Conservation (phyloP, 1,284 basidiomycete genomes). For the Caloboletus firmus region DNA sequence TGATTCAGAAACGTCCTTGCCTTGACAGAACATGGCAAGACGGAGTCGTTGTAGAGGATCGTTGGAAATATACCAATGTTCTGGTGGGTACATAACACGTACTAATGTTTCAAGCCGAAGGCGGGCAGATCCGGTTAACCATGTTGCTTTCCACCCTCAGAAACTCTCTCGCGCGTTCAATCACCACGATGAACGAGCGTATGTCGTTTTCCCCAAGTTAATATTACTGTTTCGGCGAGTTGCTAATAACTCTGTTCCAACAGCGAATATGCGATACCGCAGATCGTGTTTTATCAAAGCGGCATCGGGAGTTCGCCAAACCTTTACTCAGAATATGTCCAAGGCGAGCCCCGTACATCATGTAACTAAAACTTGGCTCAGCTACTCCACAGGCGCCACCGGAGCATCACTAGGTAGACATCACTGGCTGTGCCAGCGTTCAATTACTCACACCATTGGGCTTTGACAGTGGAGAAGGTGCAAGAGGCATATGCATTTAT, state of each 20-base stretch:
- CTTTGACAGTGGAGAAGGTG: slow-evolving; percentile 56
- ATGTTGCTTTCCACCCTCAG: slow-evolving; percentile 46
- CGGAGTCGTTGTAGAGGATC: slow-evolving; percentile 45
- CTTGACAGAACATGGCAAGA: slow-evolving; percentile 40
- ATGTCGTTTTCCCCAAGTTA: slow-evolving; percentile 15
- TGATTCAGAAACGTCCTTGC: not conserved
- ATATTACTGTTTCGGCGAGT: not conserved
- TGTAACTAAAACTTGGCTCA: slow-evolving; percentile 5
- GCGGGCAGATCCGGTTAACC: not conserved
- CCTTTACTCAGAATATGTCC: slow-evolving; percentile 53
- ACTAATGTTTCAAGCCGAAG: not conserved
- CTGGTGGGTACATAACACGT: slow-evolving; percentile 45
- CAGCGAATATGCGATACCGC: slow-evolving; percentile 51
- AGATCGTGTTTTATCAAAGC: slow-evolving; percentile 71
- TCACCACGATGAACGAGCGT: slow-evolving; percentile 55
- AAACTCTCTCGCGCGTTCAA: slow-evolving; percentile 45
- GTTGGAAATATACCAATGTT: slow-evolving; percentile 63
- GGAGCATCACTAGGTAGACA: slow-evolving; percentile 55
- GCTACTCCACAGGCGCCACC: slow-evolving; percentile 49
- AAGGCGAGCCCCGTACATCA: slow-evolving; percentile 37
- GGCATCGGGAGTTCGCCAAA: slow-evolving; percentile 65
- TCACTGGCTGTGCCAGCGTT: not conserved
- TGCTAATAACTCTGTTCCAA: not conserved
- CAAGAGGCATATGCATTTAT: slow-evolving; percentile 75
- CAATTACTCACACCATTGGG: slow-evolving; percentile 3